Conservation (phyloP, 805 yeast genomes). For the Kazachstania psychrophila region DNA sequence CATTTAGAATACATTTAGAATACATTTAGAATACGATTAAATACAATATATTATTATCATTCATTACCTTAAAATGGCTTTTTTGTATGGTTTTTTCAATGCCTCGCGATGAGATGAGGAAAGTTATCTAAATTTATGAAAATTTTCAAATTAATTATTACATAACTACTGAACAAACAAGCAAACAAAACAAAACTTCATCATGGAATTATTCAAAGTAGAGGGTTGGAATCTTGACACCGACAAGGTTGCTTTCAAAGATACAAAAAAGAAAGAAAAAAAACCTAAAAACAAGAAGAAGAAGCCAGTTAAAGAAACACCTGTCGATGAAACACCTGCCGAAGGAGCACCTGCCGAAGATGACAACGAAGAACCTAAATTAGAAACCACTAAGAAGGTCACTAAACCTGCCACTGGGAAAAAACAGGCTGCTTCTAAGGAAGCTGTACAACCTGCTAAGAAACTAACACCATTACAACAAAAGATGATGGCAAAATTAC, state of each 20-base stretch:
- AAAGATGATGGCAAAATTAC: constrained; percentile 88
- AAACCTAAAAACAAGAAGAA: constrained; percentile 8
- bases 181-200: no score
- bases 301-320: constrained; percentile 11
- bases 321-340: neutral
- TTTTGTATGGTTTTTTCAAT: no score
- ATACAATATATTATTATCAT: no score
- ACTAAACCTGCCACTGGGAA: constrained; percentile 4
- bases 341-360: constrained; percentile 1
- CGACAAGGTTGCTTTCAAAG: constrained; percentile 42
- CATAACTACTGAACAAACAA: neutral
- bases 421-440: neutral
- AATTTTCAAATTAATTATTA: neutral
- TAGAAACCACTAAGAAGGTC: constrained; percentile 10
- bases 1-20: constrained; percentile 15
- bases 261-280: constrained; percentile 24
- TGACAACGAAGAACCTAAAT: constrained; percentile 7
- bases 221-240: constrained; percentile 72
- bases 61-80: no score
- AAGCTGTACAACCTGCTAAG: constrained; percentile 15
- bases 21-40: no score
- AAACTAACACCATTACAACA: constrained; percentile 77
- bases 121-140: constrained; percentile 9
- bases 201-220: constrained; percentile 71
- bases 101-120: neutral